phyloP scores from a whole-genome alignment of 1,284 basidiomycete genomes.

The Trametes hirsuta region DNA sequence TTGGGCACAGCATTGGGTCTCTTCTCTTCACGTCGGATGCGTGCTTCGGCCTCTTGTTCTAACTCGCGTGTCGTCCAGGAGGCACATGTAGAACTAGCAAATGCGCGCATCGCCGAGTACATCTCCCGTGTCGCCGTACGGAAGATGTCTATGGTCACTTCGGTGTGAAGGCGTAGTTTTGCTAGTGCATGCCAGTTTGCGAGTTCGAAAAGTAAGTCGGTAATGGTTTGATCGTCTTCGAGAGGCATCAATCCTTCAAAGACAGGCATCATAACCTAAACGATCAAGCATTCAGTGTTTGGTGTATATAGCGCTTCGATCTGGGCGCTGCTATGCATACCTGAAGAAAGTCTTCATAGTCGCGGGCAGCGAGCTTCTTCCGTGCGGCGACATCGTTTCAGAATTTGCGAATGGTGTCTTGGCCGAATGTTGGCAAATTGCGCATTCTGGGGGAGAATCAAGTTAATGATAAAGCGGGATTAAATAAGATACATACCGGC shows the following conservation, averaged over 20 bases:
- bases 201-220: conserved; percentile 31
- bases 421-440: conserved; percentile 33
- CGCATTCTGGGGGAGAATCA: conserved; percentile 23
- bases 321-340: no score
- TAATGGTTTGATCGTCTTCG: conserved; percentile 25
- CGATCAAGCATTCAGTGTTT: not conserved
- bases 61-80: conserved; percentile 30
- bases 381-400: no score
- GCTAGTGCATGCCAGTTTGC: conserved; percentile 36
- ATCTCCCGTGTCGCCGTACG: conserved; percentile 18
- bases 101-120: conserved; percentile 24
- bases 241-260: conserved; percentile 34
- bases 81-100: conserved; percentile 24
- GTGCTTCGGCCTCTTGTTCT: conserved; percentile 27
- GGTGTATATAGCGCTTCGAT: not conserved
- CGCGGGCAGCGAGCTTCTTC: conserved; percentile 33
- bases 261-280: conserved; percentile 33
- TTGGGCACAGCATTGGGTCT: not conserved
- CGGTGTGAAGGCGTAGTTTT: conserved; percentile 37
- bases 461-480: not conserved
- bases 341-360: conserved; percentile 37
- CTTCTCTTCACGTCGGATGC: not conserved
- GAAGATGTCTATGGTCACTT: conserved; percentile 27
- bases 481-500: conserved; percentile 12
- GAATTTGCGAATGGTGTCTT: conserved; percentile 32